phyloP scores from a whole-genome alignment of 768 basidiomycete species.

The Tephrocybe sp. region DNA sequence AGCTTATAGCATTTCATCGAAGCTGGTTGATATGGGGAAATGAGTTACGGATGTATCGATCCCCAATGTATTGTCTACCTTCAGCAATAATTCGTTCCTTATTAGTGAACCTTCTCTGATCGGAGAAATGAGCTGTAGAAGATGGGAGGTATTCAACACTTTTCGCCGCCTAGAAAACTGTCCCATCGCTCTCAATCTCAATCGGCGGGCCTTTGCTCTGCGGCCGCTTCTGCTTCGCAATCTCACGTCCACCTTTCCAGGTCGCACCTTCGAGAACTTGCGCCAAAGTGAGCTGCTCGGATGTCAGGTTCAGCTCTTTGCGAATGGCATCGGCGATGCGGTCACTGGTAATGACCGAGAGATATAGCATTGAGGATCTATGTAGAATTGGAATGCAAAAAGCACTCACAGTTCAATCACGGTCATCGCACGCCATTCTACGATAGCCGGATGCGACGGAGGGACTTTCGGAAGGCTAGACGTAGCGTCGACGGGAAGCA shows the following conservation, averaged over 20 bases:
- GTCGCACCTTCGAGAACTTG: slow-evolving; percentile 94
- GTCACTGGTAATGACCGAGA: slow-evolving; percentile 64
- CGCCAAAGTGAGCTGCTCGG: slow-evolving; percentile 65
- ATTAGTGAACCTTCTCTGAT: no score
- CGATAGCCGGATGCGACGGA: slow-evolving; percentile 85
- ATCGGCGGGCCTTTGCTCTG: slow-evolving; percentile 81
- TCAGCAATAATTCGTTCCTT: no score
- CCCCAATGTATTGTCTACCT: no score
- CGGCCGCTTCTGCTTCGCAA: slow-evolving; percentile 77
- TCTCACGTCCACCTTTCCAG: slow-evolving; percentile 95
- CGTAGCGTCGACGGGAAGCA: slow-evolving; percentile 48
- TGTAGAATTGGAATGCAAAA: not conserved
- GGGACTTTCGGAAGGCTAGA: slow-evolving; percentile 62
- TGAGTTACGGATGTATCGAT: no score
- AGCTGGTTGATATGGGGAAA: no score
- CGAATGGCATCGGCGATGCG: slow-evolving; percentile 75
- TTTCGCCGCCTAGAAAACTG: slow-evolving; percentile 54
- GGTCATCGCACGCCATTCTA: slow-evolving; percentile 97
- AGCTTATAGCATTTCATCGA: no score
- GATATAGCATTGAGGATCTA: not conserved
- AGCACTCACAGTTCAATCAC: slow-evolving; percentile 86
- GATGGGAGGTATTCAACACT: no score
- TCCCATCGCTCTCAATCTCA: slow-evolving; percentile 84
- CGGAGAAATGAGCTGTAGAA: no score
- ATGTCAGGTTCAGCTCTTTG: slow-evolving; percentile 47